Conservation (phyloP, 1,284 basidiomycete genomes). For the Heterobasidion irregulare region DNA sequence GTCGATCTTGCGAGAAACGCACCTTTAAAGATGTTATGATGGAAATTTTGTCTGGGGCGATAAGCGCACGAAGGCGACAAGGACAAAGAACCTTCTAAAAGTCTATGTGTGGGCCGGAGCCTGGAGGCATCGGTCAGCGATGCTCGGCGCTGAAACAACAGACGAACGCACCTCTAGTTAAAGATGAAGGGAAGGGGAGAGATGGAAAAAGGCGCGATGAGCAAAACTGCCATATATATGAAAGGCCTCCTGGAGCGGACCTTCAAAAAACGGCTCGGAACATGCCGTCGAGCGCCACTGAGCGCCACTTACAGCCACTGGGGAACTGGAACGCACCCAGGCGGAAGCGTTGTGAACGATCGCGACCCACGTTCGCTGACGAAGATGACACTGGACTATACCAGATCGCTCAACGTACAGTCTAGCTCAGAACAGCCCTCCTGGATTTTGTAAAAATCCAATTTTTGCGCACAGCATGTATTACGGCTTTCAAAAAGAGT, state of each 20-base stretch:
- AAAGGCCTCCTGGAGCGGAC: not conserved
- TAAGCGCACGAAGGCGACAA: constrained; percentile 27
- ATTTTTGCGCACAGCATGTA: too few species aligned
- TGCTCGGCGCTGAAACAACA: constrained; percentile 13
- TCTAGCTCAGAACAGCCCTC: too few species aligned
- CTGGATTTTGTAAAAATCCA: too few species aligned
- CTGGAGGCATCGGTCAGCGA: constrained; percentile 8
- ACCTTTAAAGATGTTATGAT: constrained; percentile 18
- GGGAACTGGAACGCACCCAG: too few species aligned
- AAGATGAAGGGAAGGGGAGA: constrained; percentile 23
- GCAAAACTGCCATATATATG: constrained; percentile 10
- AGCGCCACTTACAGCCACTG: not conserved
- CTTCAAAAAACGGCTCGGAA: constrained; percentile 5
- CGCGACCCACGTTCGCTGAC: too few species aligned
- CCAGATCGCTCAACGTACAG: too few species aligned
- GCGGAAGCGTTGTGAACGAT: too few species aligned
- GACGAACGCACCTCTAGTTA: constrained; percentile 37
- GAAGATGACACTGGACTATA: too few species aligned
- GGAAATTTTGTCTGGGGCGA: constrained; percentile 18
- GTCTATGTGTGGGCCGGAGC: constrained; percentile 22
- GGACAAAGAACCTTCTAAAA: constrained; percentile 27
- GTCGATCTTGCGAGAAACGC: not conserved
- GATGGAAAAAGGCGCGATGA: constrained; percentile 20
- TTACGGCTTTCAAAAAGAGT: too few species aligned
- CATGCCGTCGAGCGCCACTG: constrained; percentile 9